These are phyloP conservation scores for Pseudogymnoascus pannorum DNA, from an alignment of 2,329 filamentous ascomycete genomes.

Conservation along the genomic window DNA sequence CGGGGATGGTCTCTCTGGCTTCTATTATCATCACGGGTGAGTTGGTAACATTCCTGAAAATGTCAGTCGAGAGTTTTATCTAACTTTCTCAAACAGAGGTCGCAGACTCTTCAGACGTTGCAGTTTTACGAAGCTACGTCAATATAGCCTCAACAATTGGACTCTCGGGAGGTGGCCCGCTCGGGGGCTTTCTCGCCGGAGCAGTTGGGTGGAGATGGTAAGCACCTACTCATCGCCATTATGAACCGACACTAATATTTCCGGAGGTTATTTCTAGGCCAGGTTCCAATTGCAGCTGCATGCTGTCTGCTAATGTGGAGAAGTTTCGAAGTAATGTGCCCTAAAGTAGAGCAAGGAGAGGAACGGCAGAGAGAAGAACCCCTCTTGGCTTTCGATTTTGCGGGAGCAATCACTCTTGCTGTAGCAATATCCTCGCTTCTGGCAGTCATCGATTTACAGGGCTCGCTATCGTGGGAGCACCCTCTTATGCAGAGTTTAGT, in stretches of 20 bases:
- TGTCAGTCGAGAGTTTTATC: not conserved
- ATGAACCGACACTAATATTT: not conserved
- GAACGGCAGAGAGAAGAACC: slow-evolving; percentile 5
- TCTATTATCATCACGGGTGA: slow-evolving; percentile 6
- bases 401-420: slow-evolving; percentile 18
- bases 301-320: slow-evolving; percentile 15
- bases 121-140: slow-evolving; percentile 8
- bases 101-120: not conserved
- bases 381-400: slow-evolving; percentile 15
- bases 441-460: slow-evolving; percentile 16
- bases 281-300: slow-evolving; percentile 10
- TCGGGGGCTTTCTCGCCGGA: slow-evolving; percentile 1
- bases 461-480: slow-evolving; percentile 14
- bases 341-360: slow-evolving; percentile 9
- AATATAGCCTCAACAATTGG: slow-evolving; percentile 8
- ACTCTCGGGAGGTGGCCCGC: not conserved
- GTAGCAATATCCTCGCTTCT: slow-evolving; percentile 17
- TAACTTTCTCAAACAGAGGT: not conserved
- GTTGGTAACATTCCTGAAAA: not conserved
- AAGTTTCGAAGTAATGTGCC: slow-evolving; percentile 9
- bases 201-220: slow-evolving; percentile 9
- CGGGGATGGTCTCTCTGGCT: slow-evolving; percentile 5
- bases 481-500: slow-evolving; percentile 14
- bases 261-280: not conserved
- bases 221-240: not conserved